Conservation (phyloP, 139 green algal genomes). For the Chlorella sp. region DNA sequence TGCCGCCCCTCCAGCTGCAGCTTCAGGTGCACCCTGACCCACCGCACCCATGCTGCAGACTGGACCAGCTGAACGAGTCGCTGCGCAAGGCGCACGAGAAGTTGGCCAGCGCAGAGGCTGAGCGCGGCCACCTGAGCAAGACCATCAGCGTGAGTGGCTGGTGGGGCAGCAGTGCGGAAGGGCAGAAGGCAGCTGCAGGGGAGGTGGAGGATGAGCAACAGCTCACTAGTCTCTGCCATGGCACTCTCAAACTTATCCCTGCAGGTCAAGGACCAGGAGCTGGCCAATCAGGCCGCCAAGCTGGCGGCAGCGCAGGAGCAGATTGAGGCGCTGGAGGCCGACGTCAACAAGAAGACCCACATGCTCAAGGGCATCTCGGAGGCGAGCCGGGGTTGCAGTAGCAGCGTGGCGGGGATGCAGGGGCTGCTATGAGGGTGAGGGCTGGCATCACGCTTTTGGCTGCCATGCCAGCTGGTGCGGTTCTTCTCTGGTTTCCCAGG, state of each 20-base stretch:
- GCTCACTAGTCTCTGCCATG: neutral
- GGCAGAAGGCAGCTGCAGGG: too few relatives aligned
- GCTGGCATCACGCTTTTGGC: too few relatives aligned
- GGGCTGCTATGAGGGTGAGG: too few relatives aligned
- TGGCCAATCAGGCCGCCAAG: neutral
- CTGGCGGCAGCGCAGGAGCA: neutral
- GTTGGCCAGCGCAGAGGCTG: neutral
- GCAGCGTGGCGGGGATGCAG: too few relatives aligned
- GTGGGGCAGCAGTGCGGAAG: too few relatives aligned
- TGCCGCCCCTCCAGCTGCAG: neutral
- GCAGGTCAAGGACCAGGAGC: constrained; percentile 6
- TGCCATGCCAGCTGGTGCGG: too few relatives aligned
- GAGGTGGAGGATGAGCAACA: too few relatives aligned
- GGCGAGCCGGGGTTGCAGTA: neutral
- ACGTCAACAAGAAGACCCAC: neutral
- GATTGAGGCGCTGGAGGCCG: neutral
- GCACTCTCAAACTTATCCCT: neutral
- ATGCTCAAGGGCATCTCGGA: constrained; percentile 21
- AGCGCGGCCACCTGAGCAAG: neutral
- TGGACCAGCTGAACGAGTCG: constrained; percentile 18
- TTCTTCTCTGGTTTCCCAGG: too few relatives aligned
- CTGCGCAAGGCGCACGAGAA: constrained; percentile 6
- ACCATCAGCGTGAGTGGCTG: neutral
- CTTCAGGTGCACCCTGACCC: too few relatives aligned
- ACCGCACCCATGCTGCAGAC: neutral